Percentiles rank a stretch among this genome's conserved stretches.
Conservation (phyloP, 768 basidiomycete species). For the Lentinula detonsa region DNA sequence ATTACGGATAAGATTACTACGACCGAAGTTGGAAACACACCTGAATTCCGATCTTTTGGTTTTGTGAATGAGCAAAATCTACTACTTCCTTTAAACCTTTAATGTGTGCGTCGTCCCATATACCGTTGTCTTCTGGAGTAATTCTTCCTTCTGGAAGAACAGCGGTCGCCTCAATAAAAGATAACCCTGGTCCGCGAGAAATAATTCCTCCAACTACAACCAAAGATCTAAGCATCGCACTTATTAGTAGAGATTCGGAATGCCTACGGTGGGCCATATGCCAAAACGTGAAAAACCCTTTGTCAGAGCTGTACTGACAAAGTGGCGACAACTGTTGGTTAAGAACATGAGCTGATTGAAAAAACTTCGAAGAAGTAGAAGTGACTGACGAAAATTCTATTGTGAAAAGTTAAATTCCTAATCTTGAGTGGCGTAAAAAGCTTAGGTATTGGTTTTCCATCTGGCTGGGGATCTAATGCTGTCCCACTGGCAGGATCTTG, state of each 20-base stretch:
- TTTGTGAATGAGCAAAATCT: constrained; percentile 68
- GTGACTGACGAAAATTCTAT: constrained; percentile 44
- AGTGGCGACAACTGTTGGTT: constrained; percentile 41
- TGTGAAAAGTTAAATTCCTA: constrained; percentile 45
- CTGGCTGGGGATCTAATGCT: constrained; percentile 28
- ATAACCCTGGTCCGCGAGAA: constrained; percentile 47
- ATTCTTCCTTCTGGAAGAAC: constrained; percentile 60
- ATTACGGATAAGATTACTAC: constrained; percentile 33
- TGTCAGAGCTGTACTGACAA: constrained; percentile 53
- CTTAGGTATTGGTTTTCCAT: constrained; percentile 29
- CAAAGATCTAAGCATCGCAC: constrained; percentile 1
- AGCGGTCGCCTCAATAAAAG: constrained; percentile 62
- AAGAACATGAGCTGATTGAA: background rate
- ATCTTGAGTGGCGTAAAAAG: constrained; percentile 54
- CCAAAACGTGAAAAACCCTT: constrained; percentile 50
- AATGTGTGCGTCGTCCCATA: constrained; percentile 60
- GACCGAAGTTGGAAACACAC: constrained; percentile 17
- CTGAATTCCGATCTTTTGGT: constrained; percentile 68
- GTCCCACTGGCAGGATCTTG: constrained; percentile 35
- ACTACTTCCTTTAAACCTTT: constrained; percentile 42
- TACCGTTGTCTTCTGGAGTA: constrained; percentile 55
- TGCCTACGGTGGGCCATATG: constrained; percentile 56
- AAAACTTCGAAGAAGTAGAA: background rate
- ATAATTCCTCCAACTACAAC: constrained; percentile 45
- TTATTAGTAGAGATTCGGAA: constrained; percentile 14